A percentile compares a stretch with the other conserved stretches of the same genome.
phyloP scores from a whole-genome alignment of 768 basidiomycete genomes.

The Amanita phalloides region DNA sequence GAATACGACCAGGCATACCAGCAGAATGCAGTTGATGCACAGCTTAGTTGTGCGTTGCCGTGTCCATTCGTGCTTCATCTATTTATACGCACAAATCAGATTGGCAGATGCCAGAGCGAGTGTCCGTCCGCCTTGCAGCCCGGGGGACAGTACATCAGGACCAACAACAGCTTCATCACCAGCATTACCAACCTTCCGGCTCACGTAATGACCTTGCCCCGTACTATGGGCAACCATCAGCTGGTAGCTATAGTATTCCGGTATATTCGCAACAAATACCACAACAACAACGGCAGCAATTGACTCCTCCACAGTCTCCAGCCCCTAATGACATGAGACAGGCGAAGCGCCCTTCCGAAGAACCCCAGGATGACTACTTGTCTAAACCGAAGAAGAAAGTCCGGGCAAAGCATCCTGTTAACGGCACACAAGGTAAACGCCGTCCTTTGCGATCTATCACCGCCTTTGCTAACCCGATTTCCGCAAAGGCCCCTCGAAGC shows the following conservation, averaged over 20 bases:
- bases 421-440: conserved; percentile 5
- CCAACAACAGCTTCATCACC: conserved; percentile 17
- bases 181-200: conserved; percentile 5
- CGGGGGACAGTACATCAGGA: conserved; percentile 26
- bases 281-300: conserved; percentile 12
- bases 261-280: conserved; percentile 4
- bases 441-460: neutral
- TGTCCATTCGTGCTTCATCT: conserved; percentile 1
- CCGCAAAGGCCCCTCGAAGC: conserved; percentile 36
- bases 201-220: conserved; percentile 14
- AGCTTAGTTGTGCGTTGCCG: neutral
- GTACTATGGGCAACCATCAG: conserved; percentile 19
- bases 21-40: conserved; percentile 4
- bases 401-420: conserved; percentile 5
- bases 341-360: conserved; percentile 8
- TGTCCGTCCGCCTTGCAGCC: conserved; percentile 47
- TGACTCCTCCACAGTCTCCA: conserved; percentile 12
- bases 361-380: conserved; percentile 26
- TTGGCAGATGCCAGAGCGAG: conserved; percentile 44
- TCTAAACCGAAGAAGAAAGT: conserved; percentile 21
- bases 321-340: conserved; percentile 2
- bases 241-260: neutral
- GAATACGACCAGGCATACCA: conserved; percentile 17
- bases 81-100: conserved; percentile 19
- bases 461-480: neutral